Conservation (phyloP, 148 eudicot genomes). For the Spergularia bocconei region DNA sequence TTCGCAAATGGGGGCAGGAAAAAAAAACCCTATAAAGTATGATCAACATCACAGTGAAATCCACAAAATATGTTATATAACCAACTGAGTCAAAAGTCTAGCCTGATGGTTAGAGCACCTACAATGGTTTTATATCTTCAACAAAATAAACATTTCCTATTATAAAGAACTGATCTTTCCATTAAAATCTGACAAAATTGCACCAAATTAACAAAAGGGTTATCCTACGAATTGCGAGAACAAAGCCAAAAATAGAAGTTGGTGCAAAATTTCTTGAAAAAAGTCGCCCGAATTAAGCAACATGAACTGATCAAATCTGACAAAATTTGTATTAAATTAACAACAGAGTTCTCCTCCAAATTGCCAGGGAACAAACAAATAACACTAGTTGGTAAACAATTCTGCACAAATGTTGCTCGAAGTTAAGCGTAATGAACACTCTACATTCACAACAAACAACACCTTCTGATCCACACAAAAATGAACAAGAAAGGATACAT, state of each 20-base stretch:
- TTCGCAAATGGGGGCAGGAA: not conserved
- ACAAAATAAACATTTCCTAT: not conserved
- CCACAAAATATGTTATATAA: too few species aligned
- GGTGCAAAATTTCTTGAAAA: not conserved
- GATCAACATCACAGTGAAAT: not conserved
- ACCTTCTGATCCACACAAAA: not conserved
- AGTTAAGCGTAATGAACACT: constrained; percentile 15
- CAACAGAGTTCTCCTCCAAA: constrained; percentile 15
- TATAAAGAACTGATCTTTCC: not conserved
- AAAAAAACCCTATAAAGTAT: constrained; percentile 10
- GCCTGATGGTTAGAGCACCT: too few species aligned
- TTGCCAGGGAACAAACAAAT: constrained; percentile 4
- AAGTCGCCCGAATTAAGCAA: constrained; percentile 10
- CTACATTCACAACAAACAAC: not conserved
- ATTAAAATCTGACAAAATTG: constrained; percentile 9
- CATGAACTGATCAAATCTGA: constrained; percentile 12
- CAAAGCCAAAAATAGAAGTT: not conserved
- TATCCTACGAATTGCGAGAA: constrained; percentile 4
- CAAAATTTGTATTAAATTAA: constrained; percentile 14
- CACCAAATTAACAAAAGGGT: constrained; percentile 18
- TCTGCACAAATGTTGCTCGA: not conserved
- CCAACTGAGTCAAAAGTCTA: too few species aligned
- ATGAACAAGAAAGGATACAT: not conserved
- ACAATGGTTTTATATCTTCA: too few species aligned
- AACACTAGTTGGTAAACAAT: not conserved